These are phyloP conservation scores for Casuarina cunninghamiana DNA, from an alignment of 306 rosid species.

Conservation along the genomic window DNA sequence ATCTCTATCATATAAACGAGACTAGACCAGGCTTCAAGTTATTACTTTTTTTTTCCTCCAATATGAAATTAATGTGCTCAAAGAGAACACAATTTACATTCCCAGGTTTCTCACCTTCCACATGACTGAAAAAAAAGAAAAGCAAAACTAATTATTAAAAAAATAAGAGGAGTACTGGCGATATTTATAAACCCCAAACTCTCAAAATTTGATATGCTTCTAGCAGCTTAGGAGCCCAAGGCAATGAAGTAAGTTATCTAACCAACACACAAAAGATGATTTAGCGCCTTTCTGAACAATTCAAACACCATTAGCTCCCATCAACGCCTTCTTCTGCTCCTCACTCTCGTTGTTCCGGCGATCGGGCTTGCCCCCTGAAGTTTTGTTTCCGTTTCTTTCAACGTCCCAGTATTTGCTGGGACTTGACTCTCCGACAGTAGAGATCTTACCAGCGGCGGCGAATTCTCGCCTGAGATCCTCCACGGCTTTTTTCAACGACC, in stretches of 20 bases:
- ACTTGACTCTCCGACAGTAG: slow-evolving; percentile 16
- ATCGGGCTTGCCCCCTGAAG: slow-evolving; percentile 28
- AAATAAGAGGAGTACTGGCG: background rate
- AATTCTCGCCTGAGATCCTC: slow-evolving; percentile 80
- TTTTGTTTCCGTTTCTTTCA: slow-evolving; percentile 36
- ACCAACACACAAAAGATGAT: background rate
- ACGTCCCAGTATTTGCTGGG: slow-evolving; percentile 34
- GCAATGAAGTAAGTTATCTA: too few species aligned
- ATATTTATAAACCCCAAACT: background rate
- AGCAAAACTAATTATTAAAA: background rate
- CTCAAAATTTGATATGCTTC: background rate
- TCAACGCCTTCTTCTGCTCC: slow-evolving; percentile 56
- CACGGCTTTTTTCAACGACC: slow-evolving; percentile 66
- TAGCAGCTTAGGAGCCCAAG: background rate
- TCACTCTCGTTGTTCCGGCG: slow-evolving; percentile 47
- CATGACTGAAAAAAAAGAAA: background rate
- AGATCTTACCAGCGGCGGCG: slow-evolving; percentile 3
- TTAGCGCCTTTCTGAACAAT: slow-evolving; percentile 10
- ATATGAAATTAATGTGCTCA: background rate
- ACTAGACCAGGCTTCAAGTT: too few species aligned
- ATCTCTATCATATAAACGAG: too few species aligned
- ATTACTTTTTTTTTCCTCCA: too few species aligned
- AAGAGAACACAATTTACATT: background rate
- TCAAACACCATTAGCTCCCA: slow-evolving; percentile 32
- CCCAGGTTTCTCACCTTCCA: background rate